phyloP scores from a whole-genome alignment of 2,329 filamentous ascomycete genomes.

The Fusarium floridanum region DNA sequence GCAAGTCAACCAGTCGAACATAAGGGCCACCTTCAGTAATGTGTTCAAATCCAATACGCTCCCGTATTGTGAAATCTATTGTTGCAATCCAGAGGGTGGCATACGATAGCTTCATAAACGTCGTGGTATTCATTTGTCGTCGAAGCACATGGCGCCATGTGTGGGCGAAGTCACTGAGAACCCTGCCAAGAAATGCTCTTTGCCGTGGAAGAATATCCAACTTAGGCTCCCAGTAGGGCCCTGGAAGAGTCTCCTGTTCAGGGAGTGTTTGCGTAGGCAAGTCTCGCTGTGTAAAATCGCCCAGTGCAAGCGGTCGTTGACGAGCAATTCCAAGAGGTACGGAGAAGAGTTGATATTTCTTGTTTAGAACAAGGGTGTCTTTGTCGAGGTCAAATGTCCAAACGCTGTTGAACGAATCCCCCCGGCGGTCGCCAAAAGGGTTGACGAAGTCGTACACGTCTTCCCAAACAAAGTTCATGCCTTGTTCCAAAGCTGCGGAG shows the following conservation, averaged over 20 bases:
- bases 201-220: background rate
- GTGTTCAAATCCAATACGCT: conserved; percentile 24
- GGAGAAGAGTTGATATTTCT: background rate
- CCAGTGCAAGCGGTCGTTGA: conserved; percentile 22
- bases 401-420: background rate
- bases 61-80: background rate
- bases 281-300: conserved; percentile 25
- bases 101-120: conserved; percentile 35
- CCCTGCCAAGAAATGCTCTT: conserved; percentile 24
- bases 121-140: conserved; percentile 22
- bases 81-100: conserved; percentile 28
- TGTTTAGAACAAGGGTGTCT: background rate
- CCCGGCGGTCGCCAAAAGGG: background rate
- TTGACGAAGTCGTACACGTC: background rate
- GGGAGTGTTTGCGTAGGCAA: background rate
- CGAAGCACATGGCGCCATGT: conserved; percentile 41
- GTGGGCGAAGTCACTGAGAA: conserved; percentile 34
- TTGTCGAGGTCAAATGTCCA: conserved; percentile 16
- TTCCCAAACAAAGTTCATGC: background rate
- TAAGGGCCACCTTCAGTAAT: conserved; percentile 6
- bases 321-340: conserved; percentile 19
- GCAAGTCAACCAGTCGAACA: conserved; percentile 24
- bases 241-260: conserved; percentile 5
- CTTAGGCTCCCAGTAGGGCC: conserved; percentile 32
- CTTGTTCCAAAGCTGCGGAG: background rate